These are phyloP conservation scores for Pichia sp. DNA, from an alignment of 1,139 yeast genomes.

Conservation along the genomic window DNA sequence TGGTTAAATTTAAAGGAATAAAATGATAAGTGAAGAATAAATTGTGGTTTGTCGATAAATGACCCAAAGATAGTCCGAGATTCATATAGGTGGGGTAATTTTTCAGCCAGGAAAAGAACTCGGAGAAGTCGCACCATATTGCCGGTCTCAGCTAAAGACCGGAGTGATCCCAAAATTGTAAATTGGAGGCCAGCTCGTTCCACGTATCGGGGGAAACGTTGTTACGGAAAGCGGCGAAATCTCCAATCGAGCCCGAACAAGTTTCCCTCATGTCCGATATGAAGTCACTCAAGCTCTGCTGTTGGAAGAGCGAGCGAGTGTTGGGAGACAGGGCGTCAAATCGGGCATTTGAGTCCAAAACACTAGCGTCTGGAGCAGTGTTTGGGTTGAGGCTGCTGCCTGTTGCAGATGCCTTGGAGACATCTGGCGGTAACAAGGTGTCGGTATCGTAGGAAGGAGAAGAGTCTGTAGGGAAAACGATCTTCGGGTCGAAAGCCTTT, in stretches of 20 bases:
- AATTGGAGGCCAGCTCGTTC: constrained; percentile 14
- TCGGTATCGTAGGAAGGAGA: no score
- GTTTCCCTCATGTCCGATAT: constrained; percentile 6
- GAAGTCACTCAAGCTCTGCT: constrained; percentile 1
- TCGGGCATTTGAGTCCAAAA: not conserved
- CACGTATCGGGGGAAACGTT: constrained; percentile 17
- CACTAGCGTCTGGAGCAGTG: not conserved
- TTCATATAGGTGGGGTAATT: not conserved
- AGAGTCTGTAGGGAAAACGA: no score
- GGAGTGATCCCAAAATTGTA: constrained; percentile 16
- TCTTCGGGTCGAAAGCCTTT: no score
- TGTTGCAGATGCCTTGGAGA: no score
- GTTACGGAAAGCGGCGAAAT: constrained; percentile 15
- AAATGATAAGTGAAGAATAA: no score
- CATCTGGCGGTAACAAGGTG: no score
- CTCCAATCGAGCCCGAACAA: constrained; percentile 9
- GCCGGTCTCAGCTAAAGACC: constrained; percentile 1
- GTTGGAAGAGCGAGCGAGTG: constrained; percentile 1
- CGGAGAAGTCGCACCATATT: constrained; percentile 6
- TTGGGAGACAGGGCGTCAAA: constrained; percentile 1
- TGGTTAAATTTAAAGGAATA: no score
- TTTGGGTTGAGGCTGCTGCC: no score
- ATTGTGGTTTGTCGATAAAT: no score
- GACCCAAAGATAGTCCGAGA: no score
- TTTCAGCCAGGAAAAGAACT: not conserved